Evolutionary conservation across 2,329 filamentous ascomycete genomes (phyloP), one percentile per base, ranked within the genome.

Genomic region (Epicoccum nigrum): DNA sequence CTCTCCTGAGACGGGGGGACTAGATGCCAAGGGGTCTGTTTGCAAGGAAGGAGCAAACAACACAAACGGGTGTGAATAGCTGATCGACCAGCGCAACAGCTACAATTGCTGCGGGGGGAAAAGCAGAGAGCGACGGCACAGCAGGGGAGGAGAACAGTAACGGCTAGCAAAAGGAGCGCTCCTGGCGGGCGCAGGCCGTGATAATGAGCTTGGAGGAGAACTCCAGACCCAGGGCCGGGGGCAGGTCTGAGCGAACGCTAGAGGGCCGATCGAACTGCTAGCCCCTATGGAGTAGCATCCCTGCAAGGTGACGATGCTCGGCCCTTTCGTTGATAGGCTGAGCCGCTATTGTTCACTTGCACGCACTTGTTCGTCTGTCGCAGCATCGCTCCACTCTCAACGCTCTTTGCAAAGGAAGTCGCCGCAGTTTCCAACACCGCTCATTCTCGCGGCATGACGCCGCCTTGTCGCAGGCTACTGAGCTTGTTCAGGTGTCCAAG

Each of bases 161-260:
- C 35, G 21, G 35, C 25, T 42, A 45, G 40, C 45, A 51, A 50
- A 41, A 52, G 48, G 32, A 44, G 49, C 46, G 45, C 41, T 51
- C 45, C 50, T 53, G 50, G 51, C 45, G 44, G 55, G 55, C 49
- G 45, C 39, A 48, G 50, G 49, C 47, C 51, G 43, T 58, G 47
- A 55, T 48, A 55, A 51, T 54, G 47, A 47, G 44, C 51, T 48
- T 54, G 49, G 43, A 46, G 49, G 42, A 52, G 51, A 54, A 51
- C 46, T 44, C 55, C 34, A 49, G 53, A 35, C 45, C 52, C 54
- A 45, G 43, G 53, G 46, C 51, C 53, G 46, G 45, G 41, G 37
- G 45, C 49, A 56, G 59, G 58, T 55, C 54, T 59, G 59, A 61
- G 61, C 60, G 37, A 50, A 39, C 51, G 51, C 45, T 52, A 52